These are phyloP conservation scores for Bjerkandera adusta DNA, from an alignment of 1,284 basidiomycete genomes.

Conservation along the genomic window DNA sequence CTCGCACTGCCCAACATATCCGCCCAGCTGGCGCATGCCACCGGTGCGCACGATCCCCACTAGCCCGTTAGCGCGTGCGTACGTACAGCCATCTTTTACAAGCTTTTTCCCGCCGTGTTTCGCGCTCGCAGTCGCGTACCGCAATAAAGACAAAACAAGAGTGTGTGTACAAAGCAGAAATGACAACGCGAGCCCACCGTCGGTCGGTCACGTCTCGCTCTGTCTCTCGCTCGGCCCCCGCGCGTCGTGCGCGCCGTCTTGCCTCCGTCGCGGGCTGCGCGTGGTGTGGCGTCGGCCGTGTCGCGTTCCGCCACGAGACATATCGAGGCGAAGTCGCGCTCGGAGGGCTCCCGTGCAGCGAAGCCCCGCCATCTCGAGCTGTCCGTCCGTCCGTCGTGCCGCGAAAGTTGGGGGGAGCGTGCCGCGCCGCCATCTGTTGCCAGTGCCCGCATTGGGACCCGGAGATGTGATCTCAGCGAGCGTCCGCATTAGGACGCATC, in stretches of 20 bases:
- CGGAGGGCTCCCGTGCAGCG: neutral
- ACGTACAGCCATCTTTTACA: neutral
- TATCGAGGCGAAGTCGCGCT: neutral
- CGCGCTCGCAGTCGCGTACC: too few relatives aligned
- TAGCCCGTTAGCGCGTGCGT: neutral
- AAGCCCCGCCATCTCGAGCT: too few relatives aligned
- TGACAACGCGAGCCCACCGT: neutral
- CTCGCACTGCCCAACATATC: neutral
- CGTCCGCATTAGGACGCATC: neutral
- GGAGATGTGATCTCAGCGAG: neutral
- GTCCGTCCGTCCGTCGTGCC: too few relatives aligned
- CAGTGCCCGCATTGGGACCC: neutral
- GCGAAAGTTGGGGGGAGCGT: too few relatives aligned
- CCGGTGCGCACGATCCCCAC: neutral
- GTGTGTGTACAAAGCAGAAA: neutral
- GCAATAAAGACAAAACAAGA: conserved; percentile 7
- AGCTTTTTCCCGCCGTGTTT: neutral
- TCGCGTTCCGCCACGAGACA: neutral
- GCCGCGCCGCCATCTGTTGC: conserved; percentile 1
- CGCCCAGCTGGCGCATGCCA: neutral
- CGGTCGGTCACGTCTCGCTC: neutral
- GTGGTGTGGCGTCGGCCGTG: conserved; percentile 5
- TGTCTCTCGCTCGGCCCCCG: neutral
- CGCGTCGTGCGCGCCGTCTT: neutral
- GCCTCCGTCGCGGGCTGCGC: neutral